Base-by-base conservation (phyloP, 225 moss, liverwort and hornwort genomes). In the Sphagnum tenellum region DNA sequence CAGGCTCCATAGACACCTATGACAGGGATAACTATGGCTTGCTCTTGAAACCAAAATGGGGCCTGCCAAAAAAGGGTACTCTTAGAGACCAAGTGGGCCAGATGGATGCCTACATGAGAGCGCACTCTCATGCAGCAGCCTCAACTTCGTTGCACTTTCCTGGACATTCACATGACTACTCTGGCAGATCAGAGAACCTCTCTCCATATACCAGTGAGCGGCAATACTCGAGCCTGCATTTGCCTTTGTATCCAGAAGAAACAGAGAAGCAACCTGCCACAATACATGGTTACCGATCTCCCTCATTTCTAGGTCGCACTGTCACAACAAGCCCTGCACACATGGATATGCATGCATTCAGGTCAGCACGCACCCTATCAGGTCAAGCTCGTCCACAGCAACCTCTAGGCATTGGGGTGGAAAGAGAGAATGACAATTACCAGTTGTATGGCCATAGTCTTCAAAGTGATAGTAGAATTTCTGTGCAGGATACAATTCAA, bases 211-310 rank as follows among this genome's bases (percentile, higher is more conserved):
- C 57, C 11, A 60, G 63, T 44, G 89, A 93, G 72, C 89, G 88
- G 9, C 79, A 78, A 55, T 88, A 93, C 67, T 82, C 84, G 47
- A 93, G 93, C 63, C 71, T 93, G 88, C 88, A 72, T 29, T 66
- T 79, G 46, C 83, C 89, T 3, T 72, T 67, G 2, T 74, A 80
- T 66, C 68, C 78, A 10, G 93, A 88, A 63, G 82, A 86, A 56
- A 79, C 72, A 45, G 84, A 89, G 9, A 70, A 84, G 53, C 89
- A 89, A 64, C 89, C 93, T 14, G 89, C 88, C 4, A 93, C 93
- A 10, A 86, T 93, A 69, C 93, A 93, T 73, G 93, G 93, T 9
- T 93, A 88, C 57, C 80, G 74, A 50, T 78, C 71, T 13, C 81
- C 84, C 8, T 88, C 89, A 2, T 80, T 88, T 71, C 59, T 81